Evolutionary conservation across 345 rosid genomes (phyloP).

Genomic region (Triadica sebifera): DNA sequence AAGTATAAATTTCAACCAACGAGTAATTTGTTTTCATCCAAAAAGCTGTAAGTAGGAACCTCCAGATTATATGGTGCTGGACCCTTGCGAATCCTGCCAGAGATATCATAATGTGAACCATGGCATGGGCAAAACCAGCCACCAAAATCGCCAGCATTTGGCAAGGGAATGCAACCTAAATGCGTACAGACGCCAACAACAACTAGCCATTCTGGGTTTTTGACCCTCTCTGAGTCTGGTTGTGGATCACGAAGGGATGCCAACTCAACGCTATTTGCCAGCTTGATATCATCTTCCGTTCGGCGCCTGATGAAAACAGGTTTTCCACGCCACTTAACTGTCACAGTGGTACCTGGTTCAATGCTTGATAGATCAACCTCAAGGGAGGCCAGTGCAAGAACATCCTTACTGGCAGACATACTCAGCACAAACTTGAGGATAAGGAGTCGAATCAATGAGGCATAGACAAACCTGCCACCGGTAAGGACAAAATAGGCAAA

Average conservation of each 20-base stretch:
- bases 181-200: slow-evolving; percentile 95
- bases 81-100: slow-evolving; percentile 92
- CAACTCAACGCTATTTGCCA: slow-evolving; percentile 81
- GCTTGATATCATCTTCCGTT: slow-evolving; percentile 82
- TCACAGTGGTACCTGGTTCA: slow-evolving; percentile 81
- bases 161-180: slow-evolving; percentile 93
- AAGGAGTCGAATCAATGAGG: slow-evolving; percentile 79
- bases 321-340: slow-evolving; percentile 98
- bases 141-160: slow-evolving; percentile 94
- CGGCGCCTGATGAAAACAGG: slow-evolving; percentile 92
- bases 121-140: slow-evolving; percentile 99
- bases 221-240: slow-evolving; percentile 69
- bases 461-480: slow-evolving; percentile 90
- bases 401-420: slow-evolving; percentile 97
- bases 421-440: slow-evolving; percentile 79
- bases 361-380: slow-evolving; percentile 92
- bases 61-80: slow-evolving; percentile 93
- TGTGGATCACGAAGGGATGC: slow-evolving; percentile 85
- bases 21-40: slow-evolving; percentile 80
- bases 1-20: slow-evolving; percentile 51
- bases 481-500: slow-evolving; percentile 87
- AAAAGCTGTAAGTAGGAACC: slow-evolving; percentile 83
- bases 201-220: slow-evolving; percentile 87
- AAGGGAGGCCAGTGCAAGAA: slow-evolving; percentile 85
- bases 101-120: slow-evolving; percentile 90